phyloP scores from a whole-genome alignment of 1,284 basidiomycete species.

The Phellopilus nigrolimitatus region DNA sequence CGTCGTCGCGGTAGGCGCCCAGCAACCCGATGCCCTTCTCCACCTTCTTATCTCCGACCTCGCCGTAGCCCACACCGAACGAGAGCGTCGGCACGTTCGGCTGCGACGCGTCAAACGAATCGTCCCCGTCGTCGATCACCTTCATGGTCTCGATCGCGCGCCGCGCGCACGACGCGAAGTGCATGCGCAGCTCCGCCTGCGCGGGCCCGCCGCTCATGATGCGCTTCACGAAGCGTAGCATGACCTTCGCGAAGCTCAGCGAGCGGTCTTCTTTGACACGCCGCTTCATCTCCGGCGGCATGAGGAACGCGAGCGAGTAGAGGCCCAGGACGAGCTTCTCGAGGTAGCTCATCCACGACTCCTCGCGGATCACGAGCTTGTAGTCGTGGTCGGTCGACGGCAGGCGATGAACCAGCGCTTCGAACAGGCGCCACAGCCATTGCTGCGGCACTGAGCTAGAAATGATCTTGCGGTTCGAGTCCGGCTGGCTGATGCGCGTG shows the following conservation, averaged over 20 bases:
- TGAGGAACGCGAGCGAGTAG: constrained; percentile 84
- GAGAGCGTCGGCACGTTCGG: constrained; percentile 49
- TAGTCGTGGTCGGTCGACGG: constrained; percentile 80
- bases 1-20: constrained; percentile 61
- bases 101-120: constrained; percentile 64
- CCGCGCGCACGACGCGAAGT: constrained; percentile 63
- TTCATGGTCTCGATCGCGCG: constrained; percentile 83
- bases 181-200: constrained; percentile 42
- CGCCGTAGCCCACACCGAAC: constrained; percentile 75
- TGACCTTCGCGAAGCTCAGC: constrained; percentile 56
- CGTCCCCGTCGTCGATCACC: constrained; percentile 74
- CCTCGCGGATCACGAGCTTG: constrained; percentile 53
- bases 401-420: constrained; percentile 73
- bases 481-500: constrained; percentile 69
- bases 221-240: constrained; percentile 62
- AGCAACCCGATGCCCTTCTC: constrained; percentile 73
- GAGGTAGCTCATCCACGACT: constrained; percentile 70
- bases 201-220: constrained; percentile 39
- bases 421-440: constrained; percentile 61
- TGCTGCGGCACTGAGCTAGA: constrained; percentile 52
- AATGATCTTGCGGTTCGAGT: constrained; percentile 77
- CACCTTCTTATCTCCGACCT: constrained; percentile 58
- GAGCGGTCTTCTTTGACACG: constrained; percentile 56
- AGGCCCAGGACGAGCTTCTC: constrained; percentile 78
- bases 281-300: constrained; percentile 68